Percentiles rank a stretch among this genome's conserved stretches.
Conservation (phyloP, 2,329 filamentous ascomycete genomes). For the Claviceps africana region DNA sequence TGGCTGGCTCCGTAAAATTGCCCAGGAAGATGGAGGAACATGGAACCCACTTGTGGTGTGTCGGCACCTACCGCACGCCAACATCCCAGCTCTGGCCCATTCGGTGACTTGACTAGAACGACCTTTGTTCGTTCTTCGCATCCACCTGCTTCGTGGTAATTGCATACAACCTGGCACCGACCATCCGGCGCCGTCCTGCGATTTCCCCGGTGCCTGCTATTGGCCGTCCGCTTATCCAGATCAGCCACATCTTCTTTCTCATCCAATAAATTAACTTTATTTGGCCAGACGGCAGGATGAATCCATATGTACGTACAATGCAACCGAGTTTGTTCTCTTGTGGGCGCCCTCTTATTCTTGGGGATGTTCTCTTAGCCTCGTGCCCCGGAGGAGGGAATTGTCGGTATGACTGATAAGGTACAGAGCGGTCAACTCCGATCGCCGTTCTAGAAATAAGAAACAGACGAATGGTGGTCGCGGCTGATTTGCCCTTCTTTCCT, state of each 20-base stretch:
- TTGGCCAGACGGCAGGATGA: not conserved
- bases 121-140: not conserved
- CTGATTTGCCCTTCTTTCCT: too few relatives aligned
- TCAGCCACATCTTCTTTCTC: not conserved
- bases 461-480: too few relatives aligned
- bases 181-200: not conserved
- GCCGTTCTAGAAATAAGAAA: too few relatives aligned
- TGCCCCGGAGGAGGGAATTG: not conserved
- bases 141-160: not conserved
- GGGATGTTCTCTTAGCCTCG: not conserved
- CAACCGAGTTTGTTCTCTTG: not conserved
- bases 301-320: too few relatives aligned
- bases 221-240: too few relatives aligned
- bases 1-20: not conserved
- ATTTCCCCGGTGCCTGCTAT: not conserved
- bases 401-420: not conserved
- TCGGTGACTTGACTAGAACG: not conserved
- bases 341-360: not conserved
- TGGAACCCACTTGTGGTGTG: constrained; percentile 1
- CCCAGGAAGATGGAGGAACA: not conserved
- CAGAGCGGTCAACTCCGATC: not conserved
- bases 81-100: not conserved
- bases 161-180: not conserved
- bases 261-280: not conserved
- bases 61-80: not conserved